Evolutionary conservation across 129 eudicot species (phyloP), one percentile per base, ranked within the genome.

Genomic region (Oenanthe sinensis): DNA sequence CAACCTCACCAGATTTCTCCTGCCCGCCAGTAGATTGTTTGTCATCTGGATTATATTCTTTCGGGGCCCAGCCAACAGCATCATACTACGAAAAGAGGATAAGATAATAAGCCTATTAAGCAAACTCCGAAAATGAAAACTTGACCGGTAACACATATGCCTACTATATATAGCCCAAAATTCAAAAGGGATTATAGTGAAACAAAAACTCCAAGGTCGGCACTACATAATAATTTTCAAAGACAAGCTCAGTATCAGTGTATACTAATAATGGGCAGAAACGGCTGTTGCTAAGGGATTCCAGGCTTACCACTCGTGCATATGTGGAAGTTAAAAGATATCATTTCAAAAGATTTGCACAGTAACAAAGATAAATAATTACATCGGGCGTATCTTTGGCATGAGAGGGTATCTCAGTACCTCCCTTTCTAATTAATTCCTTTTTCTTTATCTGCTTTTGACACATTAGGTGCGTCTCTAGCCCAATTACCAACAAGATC

Each of bases 61-160:
- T 95, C 8, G 99, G 99, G 50, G 93, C 96, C 99, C 99, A 95
- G 63, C 99, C 99, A 85, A 84, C 93, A 50, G 96, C 94, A 83
- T 95, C 99, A 82, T 95, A 95, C 99, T 95, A 84, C 70, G 28
- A 46, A 11, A 10, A 65, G 22, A 74, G 39, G 6, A 78, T 77
- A 55, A 71, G 4, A 44, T 17, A 80, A 80, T 30, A 17, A 73
- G 16, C 16, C 37, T 14, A 79, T 42, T 26, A 10, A 26, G 42
- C 54, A 72, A 36, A 44, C n/a, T 12, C 54, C 44, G n/a, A 3
- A 44, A 69, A 6, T 28, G 26, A 55, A 24, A 33, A 33, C 36
- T 33, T 33, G 36, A 33, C 36, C 26, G 7, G 65, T 20, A 55
- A 55, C 8, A 67, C 72, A 33, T 14, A 15, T 60, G 72, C 43